Evolutionary conservation across 495 filamentous ascomycete species (phyloP), one percentile per base, ranked within the genome.

Genomic region (Ascodesmis nigricans): DNA sequence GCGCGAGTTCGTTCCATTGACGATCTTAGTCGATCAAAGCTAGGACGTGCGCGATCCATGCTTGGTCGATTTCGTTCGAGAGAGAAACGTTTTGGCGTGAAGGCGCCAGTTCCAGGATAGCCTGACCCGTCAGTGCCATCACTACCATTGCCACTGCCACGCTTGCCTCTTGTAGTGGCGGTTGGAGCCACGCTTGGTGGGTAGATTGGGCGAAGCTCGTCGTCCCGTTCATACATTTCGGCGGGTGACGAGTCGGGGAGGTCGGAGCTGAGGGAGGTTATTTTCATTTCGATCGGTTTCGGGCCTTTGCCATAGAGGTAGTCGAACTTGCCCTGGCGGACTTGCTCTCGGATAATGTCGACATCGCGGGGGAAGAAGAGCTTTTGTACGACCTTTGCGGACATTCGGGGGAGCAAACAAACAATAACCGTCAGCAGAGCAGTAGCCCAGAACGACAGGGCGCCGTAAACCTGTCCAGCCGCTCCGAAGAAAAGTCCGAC

Each of bases 311-410:
- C 54, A 28, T 75, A 65, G 18, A 78, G 60, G 50, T 75, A 64
- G 42, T 73, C 66, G 54, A 79, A 93, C 41, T 73, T 71, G 35
- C 87, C 87, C 45, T 66, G 63, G 28, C 68, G 67, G 35, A 87
- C 65, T 57, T 91, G 78, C 55, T 99, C 90, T 20, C 90, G 78
- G 46, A 99, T 72, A 46, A 99, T 91, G 52, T 99, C 90, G 34
- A 93, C 71, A 46, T 99, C 90, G 30, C 67, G 69, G 4, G 90
- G 90, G 53, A 79, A 75, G 58, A 75, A 91, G 25, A 91, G 72
- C 56, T 99, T 99, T 55, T 92, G 84, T 17, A 87, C 54, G 20
- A 71, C 57, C 58, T 99, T 99, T 55, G 74, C 58, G 16, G 70
- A 62, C 54, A 93, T 80, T 5, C 87, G 72, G 14, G 90, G 90